Evolutionary conservation across 257 asterid genomes (phyloP).

Genomic region (Solanum sejunctum): DNA sequence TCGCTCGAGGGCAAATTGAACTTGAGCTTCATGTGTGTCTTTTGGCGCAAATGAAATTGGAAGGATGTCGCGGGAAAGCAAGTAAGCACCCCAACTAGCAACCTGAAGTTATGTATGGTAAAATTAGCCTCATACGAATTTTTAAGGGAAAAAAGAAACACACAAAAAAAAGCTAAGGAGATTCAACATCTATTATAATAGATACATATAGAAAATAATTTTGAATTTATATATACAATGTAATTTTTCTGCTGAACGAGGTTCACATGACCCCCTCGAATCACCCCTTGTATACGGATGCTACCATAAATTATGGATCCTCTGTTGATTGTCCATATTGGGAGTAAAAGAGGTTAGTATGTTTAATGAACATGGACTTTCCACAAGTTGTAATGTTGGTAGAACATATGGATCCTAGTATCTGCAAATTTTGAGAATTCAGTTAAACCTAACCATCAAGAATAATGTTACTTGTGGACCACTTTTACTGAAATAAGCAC

Average conservation of each 20-base stretch:
- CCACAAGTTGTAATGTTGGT: background rate
- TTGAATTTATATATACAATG: background rate
- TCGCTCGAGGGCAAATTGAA: slow-evolving; percentile 85
- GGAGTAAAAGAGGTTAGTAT: background rate
- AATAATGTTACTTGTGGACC: background rate
- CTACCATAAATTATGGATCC: background rate
- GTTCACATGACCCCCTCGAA: background rate
- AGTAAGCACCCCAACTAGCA: slow-evolving; percentile 98
- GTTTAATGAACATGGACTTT: background rate
- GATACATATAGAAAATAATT: background rate
- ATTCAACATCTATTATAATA: background rate
- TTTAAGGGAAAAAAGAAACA: background rate
- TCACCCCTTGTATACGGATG: background rate
- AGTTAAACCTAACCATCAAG: background rate
- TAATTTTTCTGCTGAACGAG: background rate
- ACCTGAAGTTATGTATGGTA: slow-evolving; percentile 30
- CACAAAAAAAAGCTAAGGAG: background rate
- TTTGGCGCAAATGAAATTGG: slow-evolving; percentile 85
- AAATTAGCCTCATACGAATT: background rate
- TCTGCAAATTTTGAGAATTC: background rate
- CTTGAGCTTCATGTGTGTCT: slow-evolving; percentile 94
- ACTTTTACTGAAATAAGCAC: background rate
- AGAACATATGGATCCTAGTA: background rate
- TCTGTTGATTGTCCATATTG: background rate
- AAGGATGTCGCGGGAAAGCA: slow-evolving; percentile 55